Base-by-base conservation (phyloP, 768 basidiomycete genomes). In the Suillus clintonianus region DNA sequence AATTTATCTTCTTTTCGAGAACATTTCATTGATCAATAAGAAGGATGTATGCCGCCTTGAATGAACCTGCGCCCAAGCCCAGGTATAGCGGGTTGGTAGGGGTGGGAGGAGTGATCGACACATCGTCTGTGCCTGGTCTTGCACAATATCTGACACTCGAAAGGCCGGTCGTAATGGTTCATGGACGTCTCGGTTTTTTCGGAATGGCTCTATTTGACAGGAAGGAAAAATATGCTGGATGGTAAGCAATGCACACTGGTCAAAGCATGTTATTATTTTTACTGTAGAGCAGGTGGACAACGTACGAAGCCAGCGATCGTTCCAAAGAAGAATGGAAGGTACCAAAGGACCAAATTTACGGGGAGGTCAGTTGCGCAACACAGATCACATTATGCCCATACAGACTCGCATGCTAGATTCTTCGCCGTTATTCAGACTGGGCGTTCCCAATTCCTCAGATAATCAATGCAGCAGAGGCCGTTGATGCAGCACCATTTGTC, bases 31-130 rank as follows among this genome's bases (percentile, higher is more conserved):
- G 34, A 73, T 34, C 19, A 2, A 32, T 41, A 48, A 41, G 10
- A 63, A 75, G 74, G 41, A 67, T 75, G 75, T 68, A 68, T 54
- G 55, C 50, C 30, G 65, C 34, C 27, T 67, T 75, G 34, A 68
- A 65, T 9, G 39, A 67, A 13, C 34, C 69, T 9, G 64, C 7
- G n/a, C 69, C 72, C 11, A 55, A 67, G 41, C 72, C 70, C 41
- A 69, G 67, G 56, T 75, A 77, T 63, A 75, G 75, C 11, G 74
- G 72, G 58, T 47, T 74, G 15, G 68, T 76, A 9, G 70, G 64
- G 11, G 64, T 71, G 39, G 72, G 74, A 39, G 55, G 43, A 42
- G 32, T 74, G 24, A 30, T 70, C 39, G 48, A 63, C 36, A 63
- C 66, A 5, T 67, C 70, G 41, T 61, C 61, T 19, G 64, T 75